Evolutionary conservation across 805 yeast genomes (phyloP), one percentile per base, ranked within the genome.

Genomic region (Barnettozyma siamensis): DNA sequence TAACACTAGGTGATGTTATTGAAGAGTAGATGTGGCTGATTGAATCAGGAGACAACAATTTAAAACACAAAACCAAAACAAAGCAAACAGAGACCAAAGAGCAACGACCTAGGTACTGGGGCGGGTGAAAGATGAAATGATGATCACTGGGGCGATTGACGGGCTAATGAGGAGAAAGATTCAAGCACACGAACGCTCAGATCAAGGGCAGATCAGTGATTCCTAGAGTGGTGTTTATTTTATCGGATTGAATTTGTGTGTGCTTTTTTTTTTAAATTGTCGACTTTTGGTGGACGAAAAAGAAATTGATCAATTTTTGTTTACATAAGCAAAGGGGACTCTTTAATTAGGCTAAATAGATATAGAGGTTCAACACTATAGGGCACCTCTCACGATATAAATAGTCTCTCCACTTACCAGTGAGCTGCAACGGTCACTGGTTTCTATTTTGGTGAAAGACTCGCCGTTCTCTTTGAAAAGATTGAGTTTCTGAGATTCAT

Each of bases 321-420:
- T 23, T 23, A 23, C 26, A 23, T 23, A 23, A 23, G 26, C 26
- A 10, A 23, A 23, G 26, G 10, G 10, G 26, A 7, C 26, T 7
- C 10, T 23, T 23, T 23, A 23, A 7, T 23, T 23, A 23, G 26
- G 26, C 26, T 23, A 23, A 23, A 31, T 31, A 15, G 20, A 15
- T 31, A 7, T 31, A 15, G 20, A 23, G 10, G 26, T 23, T 23
- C 7, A 23, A 7, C 7, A 11, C 11, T 33, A 32, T 19, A 21
- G 10, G 5, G n/a, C 37, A 8, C 60, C 58, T 40, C 60, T 50
- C 17, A 55, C 59, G 2, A 57, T 33, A 29, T 38, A 57, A 2
- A 57, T 5, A 3, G 48, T 42, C 17, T 50, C 50, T 2, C 52
- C 54, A 26, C 50, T 53, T 12, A 42, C 44, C 2, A 55, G 24